Evolutionary conservation across 2,329 filamentous ascomycete genomes (phyloP).

Genomic region (Periconia sp.): DNA sequence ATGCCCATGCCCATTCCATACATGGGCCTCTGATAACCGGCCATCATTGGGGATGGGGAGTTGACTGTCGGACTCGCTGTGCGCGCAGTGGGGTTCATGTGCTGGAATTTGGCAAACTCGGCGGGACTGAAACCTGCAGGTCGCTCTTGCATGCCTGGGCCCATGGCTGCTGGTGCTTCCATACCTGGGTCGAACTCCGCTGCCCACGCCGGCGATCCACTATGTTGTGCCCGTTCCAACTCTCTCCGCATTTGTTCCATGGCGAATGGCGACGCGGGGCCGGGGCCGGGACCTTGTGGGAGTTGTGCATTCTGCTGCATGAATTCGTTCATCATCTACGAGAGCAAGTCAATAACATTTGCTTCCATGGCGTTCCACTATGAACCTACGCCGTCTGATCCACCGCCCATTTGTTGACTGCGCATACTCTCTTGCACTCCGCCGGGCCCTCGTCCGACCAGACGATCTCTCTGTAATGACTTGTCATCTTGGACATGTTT

Average conservation of each 20-base stretch:
- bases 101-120: constrained; percentile 86
- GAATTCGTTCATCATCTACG: constrained; percentile 89
- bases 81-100: constrained; percentile 59
- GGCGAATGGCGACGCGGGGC: constrained; percentile 60
- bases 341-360: constrained; percentile 28
- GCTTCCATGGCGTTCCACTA: neutral
- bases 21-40: constrained; percentile 58
- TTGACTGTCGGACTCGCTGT: constrained; percentile 60
- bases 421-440: constrained; percentile 76
- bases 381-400: constrained; percentile 61
- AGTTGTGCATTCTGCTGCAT: constrained; percentile 74
- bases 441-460: constrained; percentile 73
- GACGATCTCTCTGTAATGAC: constrained; percentile 85
- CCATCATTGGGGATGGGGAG: constrained; percentile 47
- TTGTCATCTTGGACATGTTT: constrained; percentile 98
- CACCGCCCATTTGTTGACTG: constrained; percentile 66
- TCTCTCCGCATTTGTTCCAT: constrained; percentile 69
- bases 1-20: constrained; percentile 55
- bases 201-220: constrained; percentile 62
- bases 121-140: constrained; percentile 68
- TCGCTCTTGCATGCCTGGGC: constrained; percentile 63
- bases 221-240: constrained; percentile 58
- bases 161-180: constrained; percentile 69
- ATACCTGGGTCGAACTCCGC: constrained; percentile 63
- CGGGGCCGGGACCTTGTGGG: constrained; percentile 54